These are phyloP conservation scores for Coemansia sp. DNA, from an alignment of 192 early-diverging fungal genomes.

Conservation along the genomic window DNA sequence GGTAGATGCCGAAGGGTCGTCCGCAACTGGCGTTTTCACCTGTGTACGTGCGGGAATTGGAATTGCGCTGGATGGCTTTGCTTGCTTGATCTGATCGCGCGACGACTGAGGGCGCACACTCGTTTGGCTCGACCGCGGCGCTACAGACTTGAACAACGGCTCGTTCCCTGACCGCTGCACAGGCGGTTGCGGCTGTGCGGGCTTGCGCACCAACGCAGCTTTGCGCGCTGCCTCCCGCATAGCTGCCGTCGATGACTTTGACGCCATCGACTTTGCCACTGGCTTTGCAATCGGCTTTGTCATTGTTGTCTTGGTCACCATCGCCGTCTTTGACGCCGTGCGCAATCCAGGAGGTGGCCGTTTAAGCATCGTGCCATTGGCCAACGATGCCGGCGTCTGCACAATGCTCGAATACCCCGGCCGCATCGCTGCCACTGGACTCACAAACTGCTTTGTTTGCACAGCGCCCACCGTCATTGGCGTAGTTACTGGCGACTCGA, in stretches of 20 bases:
- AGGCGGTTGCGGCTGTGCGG: constrained; percentile 4
- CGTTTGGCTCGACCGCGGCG: constrained; percentile 11
- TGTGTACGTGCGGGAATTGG: constrained; percentile 16
- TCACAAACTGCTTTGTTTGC: constrained; percentile 12
- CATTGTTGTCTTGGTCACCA: too few relatives aligned
- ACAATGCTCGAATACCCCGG: constrained; percentile 41
- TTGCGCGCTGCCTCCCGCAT: constrained; percentile 48
- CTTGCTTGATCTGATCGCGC: constrained; percentile 11
- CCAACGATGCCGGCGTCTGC: constrained; percentile 10
- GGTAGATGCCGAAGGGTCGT: neutral
- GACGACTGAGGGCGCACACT: constrained; percentile 19
- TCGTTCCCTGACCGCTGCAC: constrained; percentile 20
- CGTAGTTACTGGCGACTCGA: constrained; percentile 21
- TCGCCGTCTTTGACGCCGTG: constrained; percentile 8
- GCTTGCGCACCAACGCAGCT: constrained; percentile 20
- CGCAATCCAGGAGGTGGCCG: neutral
- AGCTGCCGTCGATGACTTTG: constrained; percentile 40
- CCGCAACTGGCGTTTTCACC: neutral
- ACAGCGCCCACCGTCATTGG: neutral
- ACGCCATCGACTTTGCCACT: neutral
- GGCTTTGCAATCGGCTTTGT: too few relatives aligned
- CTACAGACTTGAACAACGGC: constrained; percentile 34
- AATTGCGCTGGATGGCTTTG: constrained; percentile 2
- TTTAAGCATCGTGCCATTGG: constrained; percentile 1
- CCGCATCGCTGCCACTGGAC: constrained; percentile 47